Evolutionary conservation across 208 protist genomes (phyloP).

Genomic region (Leishmania aethiopica): DNA sequence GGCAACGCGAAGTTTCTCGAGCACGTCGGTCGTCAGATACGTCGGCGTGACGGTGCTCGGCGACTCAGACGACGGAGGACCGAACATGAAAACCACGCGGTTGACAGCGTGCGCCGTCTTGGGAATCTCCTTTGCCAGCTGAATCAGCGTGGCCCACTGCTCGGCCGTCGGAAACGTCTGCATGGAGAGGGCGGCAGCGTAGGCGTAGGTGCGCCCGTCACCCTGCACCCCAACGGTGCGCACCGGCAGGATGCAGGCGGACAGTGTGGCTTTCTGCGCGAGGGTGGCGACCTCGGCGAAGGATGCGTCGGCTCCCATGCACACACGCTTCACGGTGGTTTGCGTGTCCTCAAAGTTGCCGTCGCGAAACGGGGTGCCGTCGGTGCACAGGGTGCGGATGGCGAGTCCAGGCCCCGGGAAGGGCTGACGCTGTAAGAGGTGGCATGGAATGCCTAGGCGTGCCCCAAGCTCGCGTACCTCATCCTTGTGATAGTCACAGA

Average conservation of each 20-base stretch:
- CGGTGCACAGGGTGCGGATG: constrained; percentile 95
- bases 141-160: constrained; percentile 79
- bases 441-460: constrained; percentile 92
- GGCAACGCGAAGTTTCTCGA: constrained; percentile 91
- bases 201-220: constrained; percentile 97
- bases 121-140: constrained; percentile 89
- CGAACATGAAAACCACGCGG: constrained; percentile 94
- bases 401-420: constrained; percentile 98
- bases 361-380: constrained; percentile 66
- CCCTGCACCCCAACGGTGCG: constrained; percentile 97
- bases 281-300: constrained; percentile 15
- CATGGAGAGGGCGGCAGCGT: constrained; percentile 85
- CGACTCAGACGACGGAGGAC: constrained; percentile 30
- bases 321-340: constrained; percentile 36
- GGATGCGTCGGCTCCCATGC: constrained; percentile 13
- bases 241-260: constrained; percentile 85
- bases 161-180: constrained; percentile 42
- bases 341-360: constrained; percentile 49
- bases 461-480: constrained; percentile 96
- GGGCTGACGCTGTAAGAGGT: constrained; percentile 93
- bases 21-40: constrained; percentile 57
- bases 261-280: constrained; percentile 19
- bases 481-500: constrained; percentile 98
- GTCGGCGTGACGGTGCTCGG: constrained; percentile 73
- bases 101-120: constrained; percentile 93